Evolutionary conservation across 331 rosid species (phyloP).

Genomic region (Saraca asoca): DNA sequence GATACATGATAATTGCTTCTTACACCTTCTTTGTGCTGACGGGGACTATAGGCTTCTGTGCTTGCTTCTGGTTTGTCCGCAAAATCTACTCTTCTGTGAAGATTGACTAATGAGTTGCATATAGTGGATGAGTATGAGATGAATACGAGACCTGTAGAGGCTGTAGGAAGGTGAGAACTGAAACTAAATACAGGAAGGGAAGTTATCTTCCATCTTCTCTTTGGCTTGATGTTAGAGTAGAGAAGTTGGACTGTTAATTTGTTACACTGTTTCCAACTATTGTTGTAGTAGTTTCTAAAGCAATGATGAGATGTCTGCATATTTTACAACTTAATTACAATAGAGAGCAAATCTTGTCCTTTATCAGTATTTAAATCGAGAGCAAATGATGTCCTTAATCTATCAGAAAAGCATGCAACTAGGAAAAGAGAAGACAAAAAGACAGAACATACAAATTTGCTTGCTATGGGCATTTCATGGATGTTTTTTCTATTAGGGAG

Average conservation of each 20-base stretch:
- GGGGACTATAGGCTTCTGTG: conserved; percentile 95
- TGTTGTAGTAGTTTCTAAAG: conserved; percentile 38
- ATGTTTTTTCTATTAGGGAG: no score
- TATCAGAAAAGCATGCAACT: no score
- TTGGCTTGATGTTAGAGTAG: conserved; percentile 37
- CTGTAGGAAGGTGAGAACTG: conserved; percentile 27
- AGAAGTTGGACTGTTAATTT: conserved; percentile 36
- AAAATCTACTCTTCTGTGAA: conserved; percentile 96
- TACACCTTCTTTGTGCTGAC: conserved; percentile 94
- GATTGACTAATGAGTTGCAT: conserved; percentile 70
- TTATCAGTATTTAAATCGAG: no score
- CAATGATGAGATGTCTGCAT: conserved; percentile 39
- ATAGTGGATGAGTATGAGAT: conserved; percentile 16
- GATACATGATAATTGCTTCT: conserved; percentile 85
- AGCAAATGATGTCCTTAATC: no score
- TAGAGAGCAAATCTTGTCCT: no score
- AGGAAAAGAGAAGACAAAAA: no score
- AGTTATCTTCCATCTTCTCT: conserved; percentile 30
- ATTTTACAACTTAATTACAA: conserved; percentile 16
- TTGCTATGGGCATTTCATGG: no score
- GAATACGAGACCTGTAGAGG: conserved; percentile 22
- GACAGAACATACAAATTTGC: no score
- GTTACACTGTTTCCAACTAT: conserved; percentile 30
- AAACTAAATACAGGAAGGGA: not conserved
- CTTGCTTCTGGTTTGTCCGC: conserved; percentile 97